Evolutionary conservation across 768 basidiomycete species (phyloP).

Genomic region (Psilocybe cyanescens): DNA sequence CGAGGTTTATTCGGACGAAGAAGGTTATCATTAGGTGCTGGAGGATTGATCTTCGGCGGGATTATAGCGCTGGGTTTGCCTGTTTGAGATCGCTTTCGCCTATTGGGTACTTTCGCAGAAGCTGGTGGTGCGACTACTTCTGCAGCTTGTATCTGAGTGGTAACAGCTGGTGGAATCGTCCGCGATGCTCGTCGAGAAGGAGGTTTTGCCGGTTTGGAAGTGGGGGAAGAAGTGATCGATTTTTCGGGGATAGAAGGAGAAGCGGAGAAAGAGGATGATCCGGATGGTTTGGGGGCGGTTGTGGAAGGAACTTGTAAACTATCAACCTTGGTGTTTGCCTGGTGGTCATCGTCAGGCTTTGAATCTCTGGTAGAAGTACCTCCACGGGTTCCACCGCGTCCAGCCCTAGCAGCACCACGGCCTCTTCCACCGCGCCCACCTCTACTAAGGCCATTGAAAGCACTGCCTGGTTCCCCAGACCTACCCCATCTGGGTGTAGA

Average conservation of each 20-base stretch:
- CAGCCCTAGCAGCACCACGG: conserved; percentile 36
- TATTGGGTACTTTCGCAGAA: conserved; percentile 46
- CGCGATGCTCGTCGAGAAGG: conserved; percentile 39
- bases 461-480: conserved; percentile 49
- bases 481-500: conserved; percentile 47
- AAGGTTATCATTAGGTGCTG: conserved; percentile 35
- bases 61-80: conserved; percentile 28
- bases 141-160: conserved; percentile 23
- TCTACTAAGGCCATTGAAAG: conserved; percentile 48
- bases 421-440: conserved; percentile 39
- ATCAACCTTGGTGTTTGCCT: conserved; percentile 15
- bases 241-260: conserved; percentile 20
- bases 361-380: conserved; percentile 25
- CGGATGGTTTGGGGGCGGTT: conserved; percentile 4
- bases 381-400: conserved; percentile 33
- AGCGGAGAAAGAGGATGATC: conserved; percentile 14
- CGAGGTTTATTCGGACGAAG: conserved; percentile 35
- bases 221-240: conserved; percentile 25
- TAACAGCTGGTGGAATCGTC: conserved; percentile 30
- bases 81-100: conserved; percentile 53
- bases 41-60: conserved; percentile 35
- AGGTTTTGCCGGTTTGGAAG: conserved; percentile 31
- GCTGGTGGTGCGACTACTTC: conserved; percentile 26
- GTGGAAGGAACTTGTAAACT: conserved; percentile 1
- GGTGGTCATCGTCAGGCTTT: conserved; percentile 16